Percentiles rank a stretch among this genome's conserved stretches.
Conservation (phyloP, 495 filamentous ascomycete species). For the Penicillium psychrofluorescens region DNA sequence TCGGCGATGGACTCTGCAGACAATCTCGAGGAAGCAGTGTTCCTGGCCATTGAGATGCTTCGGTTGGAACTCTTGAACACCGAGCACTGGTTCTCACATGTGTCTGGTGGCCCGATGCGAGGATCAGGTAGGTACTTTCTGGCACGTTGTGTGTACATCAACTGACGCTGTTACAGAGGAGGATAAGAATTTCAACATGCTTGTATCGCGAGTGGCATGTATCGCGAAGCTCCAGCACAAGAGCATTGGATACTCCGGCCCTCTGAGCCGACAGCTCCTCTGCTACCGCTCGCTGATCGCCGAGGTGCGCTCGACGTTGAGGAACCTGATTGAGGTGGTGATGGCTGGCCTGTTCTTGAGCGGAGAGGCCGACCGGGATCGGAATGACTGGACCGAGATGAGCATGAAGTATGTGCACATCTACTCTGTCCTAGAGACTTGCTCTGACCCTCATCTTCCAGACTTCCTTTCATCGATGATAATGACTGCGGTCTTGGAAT, state of each 20-base stretch:
- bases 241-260: constrained; percentile 86
- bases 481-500: constrained; percentile 82
- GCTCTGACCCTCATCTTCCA: constrained; percentile 23
- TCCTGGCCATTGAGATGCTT: constrained; percentile 76
- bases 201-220: constrained; percentile 79
- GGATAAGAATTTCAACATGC: constrained; percentile 62
- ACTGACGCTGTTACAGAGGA: constrained; percentile 31
- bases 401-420: constrained; percentile 55
- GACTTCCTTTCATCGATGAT: constrained; percentile 78
- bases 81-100: constrained; percentile 46
- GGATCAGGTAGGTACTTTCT: constrained; percentile 41
- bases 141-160: not conserved
- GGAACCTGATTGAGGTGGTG: constrained; percentile 78
- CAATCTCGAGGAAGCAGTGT: constrained; percentile 53
- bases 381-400: constrained; percentile 62
- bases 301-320: constrained; percentile 65
- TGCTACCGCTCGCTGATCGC: constrained; percentile 79
- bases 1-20: constrained; percentile 49
- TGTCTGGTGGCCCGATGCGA: constrained; percentile 52
- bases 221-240: constrained; percentile 76
- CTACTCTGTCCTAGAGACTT: not conserved
- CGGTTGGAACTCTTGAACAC: constrained; percentile 70
- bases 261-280: constrained; percentile 81
- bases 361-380: constrained; percentile 64
- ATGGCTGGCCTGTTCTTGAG: constrained; percentile 72